phyloP scores from a whole-genome alignment of 352 stramenopile genomes.

The Phytopythium delawarense region DNA sequence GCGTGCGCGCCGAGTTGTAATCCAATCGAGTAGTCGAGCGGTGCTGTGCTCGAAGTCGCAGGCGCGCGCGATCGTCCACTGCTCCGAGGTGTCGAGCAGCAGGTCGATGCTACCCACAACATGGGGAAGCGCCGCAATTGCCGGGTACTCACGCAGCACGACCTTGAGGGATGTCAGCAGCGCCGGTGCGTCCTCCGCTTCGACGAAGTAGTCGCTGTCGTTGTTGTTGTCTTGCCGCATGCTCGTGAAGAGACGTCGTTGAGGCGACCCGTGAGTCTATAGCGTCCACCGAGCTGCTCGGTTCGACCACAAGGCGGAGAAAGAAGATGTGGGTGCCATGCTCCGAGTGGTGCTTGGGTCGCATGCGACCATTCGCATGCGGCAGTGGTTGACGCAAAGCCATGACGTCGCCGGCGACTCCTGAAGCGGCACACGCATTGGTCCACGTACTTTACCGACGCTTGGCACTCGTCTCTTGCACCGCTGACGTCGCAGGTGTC shows the following conservation, averaged over 20 bases:
- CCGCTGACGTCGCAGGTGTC: slow-evolving; percentile 7
- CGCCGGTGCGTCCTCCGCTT: slow-evolving; percentile 11
- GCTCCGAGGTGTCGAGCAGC: slow-evolving; percentile 21
- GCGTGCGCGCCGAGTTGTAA: neutral
- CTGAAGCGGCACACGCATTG: neutral
- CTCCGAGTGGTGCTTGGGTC: neutral
- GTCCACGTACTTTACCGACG: neutral
- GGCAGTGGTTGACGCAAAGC: slow-evolving; percentile 3
- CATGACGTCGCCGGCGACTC: neutral
- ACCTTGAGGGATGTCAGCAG: slow-evolving; percentile 19
- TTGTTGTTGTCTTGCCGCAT: neutral
- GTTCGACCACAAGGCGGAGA: neutral
- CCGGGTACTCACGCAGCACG: slow-evolving; percentile 16
- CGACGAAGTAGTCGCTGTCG: neutral
- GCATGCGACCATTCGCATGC: slow-evolving; percentile 1
- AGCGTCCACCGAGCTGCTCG: neutral
- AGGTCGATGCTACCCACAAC: slow-evolving; percentile 21
- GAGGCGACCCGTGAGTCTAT: neutral
- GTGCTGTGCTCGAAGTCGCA: slow-evolving; percentile 14
- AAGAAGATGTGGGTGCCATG: slow-evolving; percentile 1
- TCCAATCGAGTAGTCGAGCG: slow-evolving; percentile 1
- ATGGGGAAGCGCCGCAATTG: slow-evolving; percentile 17
- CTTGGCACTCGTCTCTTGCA: neutral
- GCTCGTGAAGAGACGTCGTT: neutral
- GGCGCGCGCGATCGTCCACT: slow-evolving; percentile 24